Evolutionary conservation across 1,284 basidiomycete genomes (phyloP).

Genomic region (Papiliotrema flavescens): DNA sequence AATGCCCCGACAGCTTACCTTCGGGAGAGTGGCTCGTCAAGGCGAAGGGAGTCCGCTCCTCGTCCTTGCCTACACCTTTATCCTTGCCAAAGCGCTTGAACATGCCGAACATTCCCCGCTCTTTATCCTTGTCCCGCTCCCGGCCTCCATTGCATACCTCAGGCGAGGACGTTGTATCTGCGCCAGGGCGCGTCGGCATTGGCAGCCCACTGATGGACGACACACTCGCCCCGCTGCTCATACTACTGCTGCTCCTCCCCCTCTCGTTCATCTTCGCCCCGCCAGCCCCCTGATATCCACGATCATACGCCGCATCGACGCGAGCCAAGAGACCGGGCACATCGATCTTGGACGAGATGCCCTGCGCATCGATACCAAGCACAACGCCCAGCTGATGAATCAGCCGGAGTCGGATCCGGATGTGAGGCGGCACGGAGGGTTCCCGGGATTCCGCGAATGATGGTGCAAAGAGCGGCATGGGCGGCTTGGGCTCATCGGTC

Average conservation of each 20-base stretch:
- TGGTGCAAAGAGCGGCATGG: slow-evolving; percentile 9
- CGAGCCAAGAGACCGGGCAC: slow-evolving; percentile 27
- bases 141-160: background rate
- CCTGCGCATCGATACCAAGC: slow-evolving; percentile 20
- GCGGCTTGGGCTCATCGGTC: background rate
- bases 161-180: background rate
- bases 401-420: slow-evolving; percentile 19
- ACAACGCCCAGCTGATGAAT: slow-evolving; percentile 25
- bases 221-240: background rate
- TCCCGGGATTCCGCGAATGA: slow-evolving; percentile 14
- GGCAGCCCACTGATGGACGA: slow-evolving; percentile 1
- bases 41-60: slow-evolving; percentile 1
- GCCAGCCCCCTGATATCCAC: slow-evolving; percentile 1
- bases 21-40: slow-evolving; percentile 1
- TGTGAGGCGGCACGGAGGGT: slow-evolving; percentile 27
- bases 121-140: background rate
- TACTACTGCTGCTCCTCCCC: background rate
- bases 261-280: background rate
- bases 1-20: background rate
- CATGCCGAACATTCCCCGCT: slow-evolving; percentile 22
- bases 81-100: slow-evolving; percentile 18
- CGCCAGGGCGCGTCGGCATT: background rate
- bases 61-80: slow-evolving; percentile 1
- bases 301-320: slow-evolving; percentile 28
- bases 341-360: slow-evolving; percentile 23